Evolutionary conservation across 2,329 filamentous ascomycete genomes (phyloP), one percentile per base, ranked within the genome.

Genomic region (Orbilia quercus): DNA sequence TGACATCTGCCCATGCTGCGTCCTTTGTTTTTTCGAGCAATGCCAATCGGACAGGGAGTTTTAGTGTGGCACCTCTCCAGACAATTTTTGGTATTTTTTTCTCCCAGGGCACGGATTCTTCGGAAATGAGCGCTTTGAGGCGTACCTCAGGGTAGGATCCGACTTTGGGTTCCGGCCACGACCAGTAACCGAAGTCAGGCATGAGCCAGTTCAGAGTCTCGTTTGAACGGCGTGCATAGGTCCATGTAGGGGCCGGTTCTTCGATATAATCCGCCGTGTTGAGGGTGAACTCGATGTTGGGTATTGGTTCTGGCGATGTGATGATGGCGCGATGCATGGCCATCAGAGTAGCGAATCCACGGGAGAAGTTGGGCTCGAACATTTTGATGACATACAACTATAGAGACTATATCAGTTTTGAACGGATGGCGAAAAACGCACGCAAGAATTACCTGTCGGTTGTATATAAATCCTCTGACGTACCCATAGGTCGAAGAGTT

Each of bases 151-250:
- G 44, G 50, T 75, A 80, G 74, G 71, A 82, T 78, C 78, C 81
- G 78, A 83, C 84, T 80, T 84, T 84, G 59, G 82, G 83, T 48
- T 84, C 80, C 20, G 82, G 80, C 85, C 85, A 86, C 4, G 83
- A 82, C 83, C 83, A 87, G 80, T 83, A 85, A 77, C 81, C 82
- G 81, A 85, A 88, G 80, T 84, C 86, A 65, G 85, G 85, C 80
- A 86, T 84, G 2, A 84, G 78, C 79, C 85, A 86, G 67, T 80
- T 80, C 36, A 82, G 82, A 9, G 65, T 73, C 18, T 67, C 74
- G 64, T 79, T 79, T 2, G 71, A 67, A 77, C 82, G 80, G 20
- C 82, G 82, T 7, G 82, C 81, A 1, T 83, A 82, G n/a, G 82
- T 80, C 79, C 85, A 59, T 6, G 72, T 82, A 78, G 83, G 82